Evolutionary conservation across 805 yeast genomes (phyloP), one percentile per base, ranked within the genome.

Genomic region (Ogataea neopini): DNA sequence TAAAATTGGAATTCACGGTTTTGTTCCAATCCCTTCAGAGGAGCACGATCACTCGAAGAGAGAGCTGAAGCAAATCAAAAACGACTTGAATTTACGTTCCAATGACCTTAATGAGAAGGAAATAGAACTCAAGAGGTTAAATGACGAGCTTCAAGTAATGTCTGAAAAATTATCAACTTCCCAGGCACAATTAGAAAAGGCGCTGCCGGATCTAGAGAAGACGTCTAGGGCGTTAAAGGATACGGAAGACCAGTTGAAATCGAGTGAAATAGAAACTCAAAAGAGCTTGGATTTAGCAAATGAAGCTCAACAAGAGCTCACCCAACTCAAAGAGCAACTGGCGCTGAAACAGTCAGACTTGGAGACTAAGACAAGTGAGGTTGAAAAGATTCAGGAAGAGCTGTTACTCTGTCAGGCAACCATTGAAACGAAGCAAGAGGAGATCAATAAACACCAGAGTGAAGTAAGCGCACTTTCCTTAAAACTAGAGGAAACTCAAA

Each of bases 1-100:
- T 11, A 50, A 61, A 44, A 44, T 57, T 40, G 37, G 44, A 17
- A 38, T 48, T 2, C 45, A 48, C 29, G 57, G 43, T 6, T 28
- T 49, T 11, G 51, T 57, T n/a, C 53, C 62, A n/a, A 25, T 61
- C 22, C 58, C 62, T 30, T 37, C 51, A 15, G 36, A 48, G 20
- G 37, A 43, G 11, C 23, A 28, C 13, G 10, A 19, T 6, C 9
- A 14, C 3, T 29, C 28, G 17, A 9, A 35, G 18, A 18, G 14
- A 6, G 14, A 26, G 42, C 23, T 43, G 13, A 6, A 20, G 7
- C 9, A 34, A 17, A 17, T 9, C 23, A 34, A 34, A 11, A n/a
- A 11, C 3, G 37, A 30, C 7, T 14, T 30, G 34, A 7, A n/a
- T 30, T 30, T 18, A 4, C 34, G 34, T 30, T 3, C 8, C 8